phyloP scores from a whole-genome alignment of 108 stramenopile genomes.

The Nannochloropsis granulata region DNA sequence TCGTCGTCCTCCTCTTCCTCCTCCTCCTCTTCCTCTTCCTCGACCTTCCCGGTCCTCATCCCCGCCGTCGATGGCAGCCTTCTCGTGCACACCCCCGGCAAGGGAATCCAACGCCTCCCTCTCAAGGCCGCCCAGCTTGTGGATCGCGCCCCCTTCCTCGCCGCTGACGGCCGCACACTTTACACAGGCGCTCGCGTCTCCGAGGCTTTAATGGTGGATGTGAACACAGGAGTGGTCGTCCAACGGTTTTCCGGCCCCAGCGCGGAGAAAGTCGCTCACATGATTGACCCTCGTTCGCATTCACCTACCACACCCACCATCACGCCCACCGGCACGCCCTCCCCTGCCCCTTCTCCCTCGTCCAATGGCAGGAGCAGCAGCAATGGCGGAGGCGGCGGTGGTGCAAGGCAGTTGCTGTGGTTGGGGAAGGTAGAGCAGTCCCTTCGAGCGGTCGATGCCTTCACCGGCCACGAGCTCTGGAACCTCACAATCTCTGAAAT shows the following conservation, averaged over 20 bases:
- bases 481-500: slow-evolving; percentile 20
- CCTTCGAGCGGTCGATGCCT: slow-evolving; percentile 20
- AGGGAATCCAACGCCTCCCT: slow-evolving; percentile 6
- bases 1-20: neutral
- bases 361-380: neutral
- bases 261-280: neutral
- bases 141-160: slow-evolving; percentile 23
- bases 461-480: slow-evolving; percentile 23
- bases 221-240: slow-evolving; percentile 11
- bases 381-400: neutral
- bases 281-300: neutral
- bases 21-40: neutral
- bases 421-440: slow-evolving; percentile 13
- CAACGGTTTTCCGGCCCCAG: neutral
- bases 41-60: neutral
- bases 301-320: neutral
- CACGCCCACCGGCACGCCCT: neutral
- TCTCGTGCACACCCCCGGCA: slow-evolving; percentile 8
- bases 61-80: slow-evolving; percentile 16
- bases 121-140: slow-evolving; percentile 3
- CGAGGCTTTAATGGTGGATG: slow-evolving; percentile 8
- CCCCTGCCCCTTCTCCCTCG: neutral
- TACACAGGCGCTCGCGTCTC: slow-evolving; percentile 18
- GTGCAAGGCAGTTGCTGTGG: slow-evolving; percentile 4
- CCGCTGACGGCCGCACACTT: neutral